These are phyloP conservation scores for Psidium friedrichsthalianum DNA, from an alignment of 345 rosid species.

Conservation along the genomic window DNA sequence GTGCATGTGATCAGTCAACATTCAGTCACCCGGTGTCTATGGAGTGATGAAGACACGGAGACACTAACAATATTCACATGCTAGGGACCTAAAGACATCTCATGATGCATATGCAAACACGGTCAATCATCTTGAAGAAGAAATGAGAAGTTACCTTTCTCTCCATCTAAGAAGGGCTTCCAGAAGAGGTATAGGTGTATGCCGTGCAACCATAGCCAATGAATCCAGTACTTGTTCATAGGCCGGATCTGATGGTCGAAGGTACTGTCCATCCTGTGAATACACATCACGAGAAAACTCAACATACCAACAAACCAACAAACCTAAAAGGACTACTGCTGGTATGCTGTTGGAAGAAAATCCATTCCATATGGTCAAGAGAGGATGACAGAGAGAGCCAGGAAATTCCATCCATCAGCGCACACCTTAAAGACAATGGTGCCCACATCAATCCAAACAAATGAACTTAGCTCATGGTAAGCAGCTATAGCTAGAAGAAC, in stretches of 20 bases:
- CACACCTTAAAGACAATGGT: neutral
- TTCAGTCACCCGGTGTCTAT: neutral
- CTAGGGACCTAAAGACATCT: neutral
- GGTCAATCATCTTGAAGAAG: neutral
- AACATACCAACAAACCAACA: neutral
- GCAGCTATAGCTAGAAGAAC: neutral
- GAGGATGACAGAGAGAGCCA: neutral
- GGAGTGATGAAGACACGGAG: neutral
- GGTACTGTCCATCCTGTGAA: slow-evolving; percentile 92
- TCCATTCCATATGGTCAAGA: neutral
- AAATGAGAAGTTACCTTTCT: slow-evolving; percentile 38
- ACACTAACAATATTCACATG: neutral
- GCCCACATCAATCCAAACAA: neutral
- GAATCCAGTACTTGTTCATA: slow-evolving; percentile 97
- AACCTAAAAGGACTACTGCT: neutral
- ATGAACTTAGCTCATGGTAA: neutral
- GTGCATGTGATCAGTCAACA: neutral
- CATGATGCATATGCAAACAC: neutral
- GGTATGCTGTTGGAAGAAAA: neutral
- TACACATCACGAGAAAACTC: neutral
- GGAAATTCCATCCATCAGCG: neutral
- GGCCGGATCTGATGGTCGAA: slow-evolving; percentile 95
- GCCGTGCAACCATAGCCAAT: slow-evolving; percentile 94
- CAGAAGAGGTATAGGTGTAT: slow-evolving; percentile 91
- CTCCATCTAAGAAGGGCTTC: slow-evolving; percentile 98